Base-by-base conservation (phyloP, 306 rosid genomes). In the Canavalia gladiata region DNA sequence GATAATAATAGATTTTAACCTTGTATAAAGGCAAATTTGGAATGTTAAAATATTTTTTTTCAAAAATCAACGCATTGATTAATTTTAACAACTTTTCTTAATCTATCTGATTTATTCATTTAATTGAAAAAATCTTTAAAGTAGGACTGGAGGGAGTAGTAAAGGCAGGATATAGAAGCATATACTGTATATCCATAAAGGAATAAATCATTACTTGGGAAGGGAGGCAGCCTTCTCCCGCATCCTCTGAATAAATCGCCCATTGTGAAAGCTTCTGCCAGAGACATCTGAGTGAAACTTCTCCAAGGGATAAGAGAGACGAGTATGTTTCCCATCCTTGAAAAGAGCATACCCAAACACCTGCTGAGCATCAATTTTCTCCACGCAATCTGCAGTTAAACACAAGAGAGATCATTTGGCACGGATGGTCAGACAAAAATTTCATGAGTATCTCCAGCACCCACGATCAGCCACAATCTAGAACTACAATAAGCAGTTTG, bases 221-320 rank as follows among this genome's bases (percentile, higher is more conserved):
- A 95, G 92, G 50, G 96, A 51, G 34, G 93, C 91, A 74, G 98
- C 94, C 76, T 95, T 95, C 84, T 90, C 89, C 41, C 99, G 85
- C 99, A 95, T 93, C 89, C 94, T 89, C 84, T 90, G 98, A 84
- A 95, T 93, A 87, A 95, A 95, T 77, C 99, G 99, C 1, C 99
- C 99, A 77, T 95, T 95, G 84, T 95, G 99, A 75, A 95, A 95
- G 92, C 99, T 93, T 84, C 99, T 89, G 1, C 99, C 99, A 11
- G 98, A 76, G 77, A 95, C 91, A 85, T 92, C 97, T 3, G 99
- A 76, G 83, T 91, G 93, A 85, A 95, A 95, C 83, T 93, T 93
- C 84, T 91, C 97, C 88, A 95, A 86, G 72, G 99, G 99, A 65
- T 95, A 95, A 46, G 98, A 88, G 47, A 95, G 92, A 33, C 89